phyloP scores from a whole-genome alignment of 805 yeast species.

The Pichia nanzhaoensis region DNA sequence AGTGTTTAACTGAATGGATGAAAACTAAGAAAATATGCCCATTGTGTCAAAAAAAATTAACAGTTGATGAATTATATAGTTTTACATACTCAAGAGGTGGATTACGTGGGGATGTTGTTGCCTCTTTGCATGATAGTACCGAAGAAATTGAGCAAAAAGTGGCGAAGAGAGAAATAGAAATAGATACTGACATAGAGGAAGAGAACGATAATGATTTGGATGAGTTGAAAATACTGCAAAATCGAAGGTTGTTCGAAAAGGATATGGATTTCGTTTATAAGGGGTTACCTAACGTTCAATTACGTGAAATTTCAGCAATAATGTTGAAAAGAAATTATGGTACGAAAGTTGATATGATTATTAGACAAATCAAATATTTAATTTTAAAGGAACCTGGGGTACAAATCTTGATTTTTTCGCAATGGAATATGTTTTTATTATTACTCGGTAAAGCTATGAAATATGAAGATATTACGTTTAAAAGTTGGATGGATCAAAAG shows the following conservation, averaged over 20 bases:
- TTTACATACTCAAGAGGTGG: conserved; percentile 56
- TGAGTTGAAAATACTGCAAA: conserved; percentile 23
- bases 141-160: conserved; percentile 3
- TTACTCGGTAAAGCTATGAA: conserved; percentile 61
- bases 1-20: conserved; percentile 71
- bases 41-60: conserved; percentile 58
- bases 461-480: conserved; percentile 47
- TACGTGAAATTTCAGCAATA: conserved; percentile 41
- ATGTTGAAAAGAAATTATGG: conserved; percentile 54
- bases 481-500: conserved; percentile 41
- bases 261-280: conserved; percentile 40
- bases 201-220: conserved; percentile 4
- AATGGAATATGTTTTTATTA: conserved; percentile 71
- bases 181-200: no score
- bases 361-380: conserved; percentile 63
- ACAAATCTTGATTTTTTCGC: conserved; percentile 85
- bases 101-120: conserved; percentile 41
- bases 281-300: conserved; percentile 35
- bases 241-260: conserved; percentile 19
- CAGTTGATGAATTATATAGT: conserved; percentile 50
- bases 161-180: not conserved
- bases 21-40: conserved; percentile 60
- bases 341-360: conserved; percentile 78
- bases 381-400: conserved; percentile 49
- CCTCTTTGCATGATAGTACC: conserved; percentile 10